A percentile compares a stretch with the other conserved stretches of the same genome.
Evolutionary conservation across 345 rosid species (phyloP).

Genomic region (Trapa incisa): DNA sequence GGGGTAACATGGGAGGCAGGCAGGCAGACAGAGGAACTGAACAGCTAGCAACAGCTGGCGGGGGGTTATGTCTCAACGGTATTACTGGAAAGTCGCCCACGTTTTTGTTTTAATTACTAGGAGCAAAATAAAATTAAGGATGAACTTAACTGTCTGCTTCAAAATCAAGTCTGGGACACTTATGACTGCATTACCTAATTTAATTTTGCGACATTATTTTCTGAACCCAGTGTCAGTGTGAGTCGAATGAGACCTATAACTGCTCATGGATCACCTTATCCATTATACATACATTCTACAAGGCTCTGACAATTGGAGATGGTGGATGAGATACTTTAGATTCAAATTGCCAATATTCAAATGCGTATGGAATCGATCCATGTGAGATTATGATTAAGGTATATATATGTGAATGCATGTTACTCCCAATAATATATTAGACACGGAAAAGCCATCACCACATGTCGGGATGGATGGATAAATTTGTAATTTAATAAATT

Average conservation of each 20-base stretch:
- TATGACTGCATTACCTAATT: no score
- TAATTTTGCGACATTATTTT: no score
- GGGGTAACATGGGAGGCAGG: constrained; percentile 53
- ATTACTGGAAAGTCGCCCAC: constrained; percentile 62
- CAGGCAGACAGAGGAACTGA: constrained; percentile 29
- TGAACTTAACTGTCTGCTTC: no score
- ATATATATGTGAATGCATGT: background rate
- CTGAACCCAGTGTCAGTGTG: no score
- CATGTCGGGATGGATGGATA: background rate
- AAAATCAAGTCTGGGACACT: no score
- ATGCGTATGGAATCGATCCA: background rate
- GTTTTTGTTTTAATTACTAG: constrained; percentile 21
- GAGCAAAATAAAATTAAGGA: no score
- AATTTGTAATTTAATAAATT: background rate
- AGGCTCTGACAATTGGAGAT: no score
- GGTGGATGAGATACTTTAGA: no score
- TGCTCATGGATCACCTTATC: no score
- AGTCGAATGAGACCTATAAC: no score
- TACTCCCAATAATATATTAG: background rate
- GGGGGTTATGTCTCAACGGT: constrained; percentile 44
- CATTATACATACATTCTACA: no score
- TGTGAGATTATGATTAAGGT: background rate
- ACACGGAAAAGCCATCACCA: background rate
- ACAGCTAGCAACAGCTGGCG: constrained; percentile 53
- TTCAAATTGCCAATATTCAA: no score